A percentile compares a stretch with the other conserved stretches of the same genome.
These are phyloP conservation scores for Podospora pseudoanserina DNA, from an alignment of 495 filamentous ascomycete genomes.

Conservation along the genomic window DNA sequence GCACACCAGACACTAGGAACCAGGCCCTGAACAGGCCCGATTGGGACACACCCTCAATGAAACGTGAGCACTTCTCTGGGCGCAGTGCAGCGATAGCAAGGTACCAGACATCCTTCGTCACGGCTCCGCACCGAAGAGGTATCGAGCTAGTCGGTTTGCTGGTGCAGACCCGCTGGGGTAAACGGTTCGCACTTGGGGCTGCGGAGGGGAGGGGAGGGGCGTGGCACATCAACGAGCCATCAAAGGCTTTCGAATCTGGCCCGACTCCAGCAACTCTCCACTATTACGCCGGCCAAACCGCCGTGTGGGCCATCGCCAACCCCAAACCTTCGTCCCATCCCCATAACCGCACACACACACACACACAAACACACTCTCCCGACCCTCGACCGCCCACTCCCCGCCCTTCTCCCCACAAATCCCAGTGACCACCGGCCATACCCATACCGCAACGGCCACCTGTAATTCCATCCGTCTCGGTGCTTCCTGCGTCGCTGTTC, in stretches of 20 bases:
- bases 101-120: constrained; percentile 17
- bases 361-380: not conserved
- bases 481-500: not conserved
- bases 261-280: constrained; percentile 40
- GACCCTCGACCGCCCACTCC: not conserved
- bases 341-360: constrained; percentile 4
- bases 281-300: constrained; percentile 55
- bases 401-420: not conserved
- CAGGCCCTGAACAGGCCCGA: constrained; percentile 35
- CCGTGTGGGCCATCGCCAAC: constrained; percentile 34
- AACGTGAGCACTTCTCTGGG: constrained; percentile 25
- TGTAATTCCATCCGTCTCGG: not conserved
- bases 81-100: constrained; percentile 20
- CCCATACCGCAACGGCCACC: constrained; percentile 2
- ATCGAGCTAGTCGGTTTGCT: constrained; percentile 14
- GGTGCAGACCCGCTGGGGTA: not conserved
- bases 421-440: not conserved
- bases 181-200: not conserved
- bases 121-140: constrained; percentile 9
- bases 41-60: constrained; percentile 30
- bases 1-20: constrained; percentile 17
- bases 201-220: constrained; percentile 10
- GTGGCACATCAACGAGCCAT: not conserved
- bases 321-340: constrained; percentile 15
- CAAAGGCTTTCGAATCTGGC: constrained; percentile 24